Evolutionary conservation across 1,284 basidiomycete species (phyloP).

Genomic region (Bondarzewia mesenterica): DNA sequence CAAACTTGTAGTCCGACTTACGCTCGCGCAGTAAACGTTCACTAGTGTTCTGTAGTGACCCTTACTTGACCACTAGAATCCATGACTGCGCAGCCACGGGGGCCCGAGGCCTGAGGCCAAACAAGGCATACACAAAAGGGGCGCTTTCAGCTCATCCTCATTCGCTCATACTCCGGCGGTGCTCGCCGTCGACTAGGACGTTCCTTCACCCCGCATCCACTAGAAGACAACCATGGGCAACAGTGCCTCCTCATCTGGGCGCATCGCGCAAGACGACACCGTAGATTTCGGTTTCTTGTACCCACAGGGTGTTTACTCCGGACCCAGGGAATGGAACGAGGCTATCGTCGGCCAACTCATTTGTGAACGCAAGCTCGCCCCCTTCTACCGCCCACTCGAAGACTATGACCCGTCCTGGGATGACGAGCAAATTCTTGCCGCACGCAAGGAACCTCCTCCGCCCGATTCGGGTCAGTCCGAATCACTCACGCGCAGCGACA

Average conservation of each 20-base stretch:
- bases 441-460: conserved; percentile 55
- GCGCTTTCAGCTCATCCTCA: neutral
- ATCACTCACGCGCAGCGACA: conserved; percentile 18
- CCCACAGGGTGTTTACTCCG: conserved; percentile 88
- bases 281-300: conserved; percentile 78
- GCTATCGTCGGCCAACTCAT: conserved; percentile 82
- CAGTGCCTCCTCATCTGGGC: conserved; percentile 61
- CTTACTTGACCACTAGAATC: too few species aligned
- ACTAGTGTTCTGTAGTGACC: too few species aligned
- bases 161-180: neutral
- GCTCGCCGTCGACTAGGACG: neutral
- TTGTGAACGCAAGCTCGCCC: conserved; percentile 81
- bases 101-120: too few species aligned
- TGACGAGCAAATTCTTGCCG: conserved; percentile 73
- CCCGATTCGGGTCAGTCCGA: conserved; percentile 30
- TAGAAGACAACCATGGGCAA: conserved; percentile 55
- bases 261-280: conserved; percentile 65
- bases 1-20: too few species aligned
- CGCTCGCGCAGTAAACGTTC: too few species aligned
- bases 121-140: conserved; percentile 4
- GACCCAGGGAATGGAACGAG: conserved; percentile 86
- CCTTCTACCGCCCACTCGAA: conserved; percentile 93
- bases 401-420: conserved; percentile 87
- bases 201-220: conserved; percentile 3
- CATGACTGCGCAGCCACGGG: neutral